Evolutionary conservation across 169 alveolate genomes (phyloP).

Genomic region (Eimeria necatrix): DNA sequence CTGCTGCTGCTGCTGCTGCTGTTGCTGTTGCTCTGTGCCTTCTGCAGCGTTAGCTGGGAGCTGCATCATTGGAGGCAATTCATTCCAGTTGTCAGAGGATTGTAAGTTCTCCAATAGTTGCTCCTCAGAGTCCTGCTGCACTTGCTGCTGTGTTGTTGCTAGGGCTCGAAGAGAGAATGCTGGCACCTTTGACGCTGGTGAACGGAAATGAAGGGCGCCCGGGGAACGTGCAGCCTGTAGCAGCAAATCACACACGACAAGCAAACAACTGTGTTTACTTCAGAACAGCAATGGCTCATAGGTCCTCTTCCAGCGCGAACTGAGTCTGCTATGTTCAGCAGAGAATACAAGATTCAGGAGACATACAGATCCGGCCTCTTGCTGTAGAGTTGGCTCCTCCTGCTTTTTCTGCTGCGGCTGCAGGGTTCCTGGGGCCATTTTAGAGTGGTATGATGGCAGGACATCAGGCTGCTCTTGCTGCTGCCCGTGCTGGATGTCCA

Average conservation of each 20-base stretch:
- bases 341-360: not conserved
- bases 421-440: conserved; percentile 1
- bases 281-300: not conserved
- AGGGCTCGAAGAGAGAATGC: conserved; percentile 57
- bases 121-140: conserved; percentile 36
- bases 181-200: conserved; percentile 62
- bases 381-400: conserved; percentile 26
- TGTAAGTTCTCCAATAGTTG: conserved; percentile 38
- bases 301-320: not conserved
- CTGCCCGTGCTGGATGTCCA: conserved; percentile 3
- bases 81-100: conserved; percentile 45
- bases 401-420: conserved; percentile 47
- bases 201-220: conserved; percentile 53
- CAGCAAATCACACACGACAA: not conserved
- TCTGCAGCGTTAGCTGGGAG: not conserved
- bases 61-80: conserved; percentile 40
- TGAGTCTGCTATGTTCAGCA: not conserved
- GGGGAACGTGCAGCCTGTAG: conserved; percentile 65
- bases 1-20: conserved; percentile 68
- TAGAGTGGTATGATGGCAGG: not conserved
- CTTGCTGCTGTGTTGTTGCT: conserved; percentile 66
- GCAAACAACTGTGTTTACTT: not conserved
- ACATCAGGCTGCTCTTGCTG: conserved; percentile 39
- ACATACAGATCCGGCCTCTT: conserved; percentile 45
- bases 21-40: conserved; percentile 25